Conservation (phyloP, 140 eudicot genomes). For the Anethum foeniculum region DNA sequence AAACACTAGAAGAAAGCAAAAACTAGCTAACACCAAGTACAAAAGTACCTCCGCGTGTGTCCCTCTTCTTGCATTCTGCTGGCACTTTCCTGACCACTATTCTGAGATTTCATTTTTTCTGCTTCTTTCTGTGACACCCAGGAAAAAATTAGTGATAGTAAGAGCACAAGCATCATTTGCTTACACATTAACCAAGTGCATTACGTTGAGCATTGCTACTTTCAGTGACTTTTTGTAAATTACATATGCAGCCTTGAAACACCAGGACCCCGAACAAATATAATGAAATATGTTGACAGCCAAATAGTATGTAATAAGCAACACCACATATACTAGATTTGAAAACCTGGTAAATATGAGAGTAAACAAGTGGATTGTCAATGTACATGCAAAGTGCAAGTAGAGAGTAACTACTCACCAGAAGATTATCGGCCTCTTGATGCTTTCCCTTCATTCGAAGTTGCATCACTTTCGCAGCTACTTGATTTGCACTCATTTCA, state of each 20-base stretch:
- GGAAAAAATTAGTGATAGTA: background rate
- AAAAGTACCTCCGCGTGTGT: slow-evolving; percentile 55
- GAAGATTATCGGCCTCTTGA: slow-evolving; percentile 76
- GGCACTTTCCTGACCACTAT: slow-evolving; percentile 17
- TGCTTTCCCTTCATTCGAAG: slow-evolving; percentile 88
- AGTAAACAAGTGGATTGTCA: background rate
- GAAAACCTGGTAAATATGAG: background rate
- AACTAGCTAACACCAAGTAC: background rate
- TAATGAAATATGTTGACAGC: background rate
- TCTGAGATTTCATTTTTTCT: slow-evolving; percentile 33
- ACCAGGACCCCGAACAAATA: background rate
- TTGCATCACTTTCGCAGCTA: slow-evolving; percentile 92
- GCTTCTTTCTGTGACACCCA: slow-evolving; percentile 59
- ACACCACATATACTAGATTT: background rate
- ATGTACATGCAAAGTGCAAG: background rate
- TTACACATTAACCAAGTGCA: background rate
- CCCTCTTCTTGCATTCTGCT: slow-evolving; percentile 37
- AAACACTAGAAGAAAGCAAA: background rate
- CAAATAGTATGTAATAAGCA: background rate
- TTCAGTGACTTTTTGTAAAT: background rate
- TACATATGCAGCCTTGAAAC: background rate
- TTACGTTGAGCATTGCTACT: background rate
- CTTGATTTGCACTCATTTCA: slow-evolving; percentile 66
- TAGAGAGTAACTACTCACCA: slow-evolving; percentile 32
- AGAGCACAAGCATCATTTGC: background rate